A percentile compares a stretch with the other conserved stretches of the same genome.
phyloP scores from a whole-genome alignment of 805 yeast species.

The Ascoidea asiatica region DNA sequence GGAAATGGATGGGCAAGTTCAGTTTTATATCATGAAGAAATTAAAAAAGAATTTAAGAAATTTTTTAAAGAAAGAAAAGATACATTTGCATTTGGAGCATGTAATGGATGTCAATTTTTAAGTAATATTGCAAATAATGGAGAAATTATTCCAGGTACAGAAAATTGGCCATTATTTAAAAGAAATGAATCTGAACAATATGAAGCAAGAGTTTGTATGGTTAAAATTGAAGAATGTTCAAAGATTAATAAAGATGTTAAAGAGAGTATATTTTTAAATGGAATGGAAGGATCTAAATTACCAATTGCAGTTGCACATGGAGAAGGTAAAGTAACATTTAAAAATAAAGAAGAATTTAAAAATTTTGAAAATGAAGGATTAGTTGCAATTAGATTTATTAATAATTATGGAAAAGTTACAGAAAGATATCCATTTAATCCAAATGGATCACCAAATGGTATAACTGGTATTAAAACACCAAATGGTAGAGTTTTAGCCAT shows the following conservation, averaged over 20 bases:
- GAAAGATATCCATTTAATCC: conserved; percentile 88
- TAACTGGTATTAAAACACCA: conserved; percentile 80
- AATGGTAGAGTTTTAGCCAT: conserved; percentile 93
- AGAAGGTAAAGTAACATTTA: conserved; percentile 84
- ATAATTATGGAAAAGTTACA: conserved; percentile 79
- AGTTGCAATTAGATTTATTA: conserved; percentile 68
- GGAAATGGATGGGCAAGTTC: conserved; percentile 99
- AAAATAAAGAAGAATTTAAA: conserved; percentile 26
- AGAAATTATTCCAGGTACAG: conserved; percentile 83
- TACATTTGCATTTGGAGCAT: conserved; percentile 95
- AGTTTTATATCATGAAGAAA: conserved; percentile 68
- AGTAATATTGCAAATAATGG: conserved; percentile 78
- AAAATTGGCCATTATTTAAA: conserved; percentile 92
- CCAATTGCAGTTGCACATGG: conserved; percentile 99
- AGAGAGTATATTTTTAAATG: conserved; percentile 60
- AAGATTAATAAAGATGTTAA: conserved; percentile 15
- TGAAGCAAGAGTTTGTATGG: conserved; percentile 88
- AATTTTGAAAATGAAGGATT: conserved; percentile 38
- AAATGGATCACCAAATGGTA: conserved; percentile 88
- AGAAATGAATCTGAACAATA: conserved; percentile 87
- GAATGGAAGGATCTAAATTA: conserved; percentile 85
- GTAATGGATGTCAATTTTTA: conserved; percentile 97
- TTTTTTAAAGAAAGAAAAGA: conserved; percentile 82
- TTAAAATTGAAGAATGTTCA: conserved; percentile 45
- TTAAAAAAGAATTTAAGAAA: conserved; percentile 59